phyloP scores from a whole-genome alignment of 495 filamentous ascomycete species.

The Talaromyces proteolyticus region DNA sequence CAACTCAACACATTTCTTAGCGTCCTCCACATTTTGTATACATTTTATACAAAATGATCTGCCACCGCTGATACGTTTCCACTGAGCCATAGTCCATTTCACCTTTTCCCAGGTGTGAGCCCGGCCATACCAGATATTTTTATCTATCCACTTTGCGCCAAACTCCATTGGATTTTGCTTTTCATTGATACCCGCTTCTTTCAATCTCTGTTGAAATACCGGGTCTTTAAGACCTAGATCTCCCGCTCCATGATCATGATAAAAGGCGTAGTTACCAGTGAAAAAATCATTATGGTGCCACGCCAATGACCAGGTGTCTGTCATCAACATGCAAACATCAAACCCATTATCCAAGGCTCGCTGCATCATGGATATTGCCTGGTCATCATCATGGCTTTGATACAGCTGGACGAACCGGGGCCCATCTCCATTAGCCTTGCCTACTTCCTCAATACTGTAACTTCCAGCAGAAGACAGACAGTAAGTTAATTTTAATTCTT shows the following conservation, averaged over 20 bases:
- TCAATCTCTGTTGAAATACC: constrained; percentile 47
- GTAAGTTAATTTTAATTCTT: constrained; percentile 50
- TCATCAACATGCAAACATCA: constrained; percentile 37
- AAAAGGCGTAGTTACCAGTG: constrained; percentile 59
- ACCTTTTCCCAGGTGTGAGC: constrained; percentile 55
- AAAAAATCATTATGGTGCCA: constrained; percentile 59
- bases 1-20: constrained; percentile 35
- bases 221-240: constrained; percentile 54
- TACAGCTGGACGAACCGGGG: constrained; percentile 62
- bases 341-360: constrained; percentile 50
- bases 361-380: constrained; percentile 51
- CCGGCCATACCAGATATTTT: constrained; percentile 58
- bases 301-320: constrained; percentile 46
- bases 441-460: constrained; percentile 53
- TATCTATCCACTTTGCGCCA: constrained; percentile 57
- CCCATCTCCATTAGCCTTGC: constrained; percentile 41
- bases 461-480: constrained; percentile 55
- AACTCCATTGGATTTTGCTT: constrained; percentile 42
- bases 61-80: constrained; percentile 51
- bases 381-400: constrained; percentile 56
- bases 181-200: constrained; percentile 46
- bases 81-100: constrained; percentile 44
- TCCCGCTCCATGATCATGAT: constrained; percentile 49
- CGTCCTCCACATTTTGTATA: constrained; percentile 46
- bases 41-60: constrained; percentile 50